Evolutionary conservation across 2,329 filamentous ascomycete species (phyloP).

Genomic region (Hymenoscyphus scutula): DNA sequence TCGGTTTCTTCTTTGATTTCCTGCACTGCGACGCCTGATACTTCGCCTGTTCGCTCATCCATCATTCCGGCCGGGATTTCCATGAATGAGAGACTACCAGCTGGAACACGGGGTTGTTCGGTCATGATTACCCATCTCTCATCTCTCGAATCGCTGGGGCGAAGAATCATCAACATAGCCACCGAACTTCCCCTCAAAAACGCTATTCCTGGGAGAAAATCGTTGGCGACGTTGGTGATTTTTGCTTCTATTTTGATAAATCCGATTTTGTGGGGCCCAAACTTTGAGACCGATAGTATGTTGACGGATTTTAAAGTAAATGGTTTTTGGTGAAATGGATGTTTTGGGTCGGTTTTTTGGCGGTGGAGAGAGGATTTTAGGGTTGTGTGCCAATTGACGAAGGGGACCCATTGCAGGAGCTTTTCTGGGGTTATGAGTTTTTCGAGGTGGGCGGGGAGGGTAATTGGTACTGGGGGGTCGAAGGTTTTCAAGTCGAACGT

Average conservation of each 20-base stretch:
- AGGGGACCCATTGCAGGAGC: constrained; percentile 46
- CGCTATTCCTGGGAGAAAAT: constrained; percentile 1
- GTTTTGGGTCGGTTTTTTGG: constrained; percentile 31
- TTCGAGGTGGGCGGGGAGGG: neutral
- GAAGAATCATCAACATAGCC: constrained; percentile 20
- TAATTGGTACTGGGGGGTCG: neutral
- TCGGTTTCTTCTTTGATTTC: constrained; percentile 60
- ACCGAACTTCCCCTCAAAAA: constrained; percentile 19
- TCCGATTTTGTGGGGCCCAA: constrained; percentile 46
- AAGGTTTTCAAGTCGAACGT: neutral
- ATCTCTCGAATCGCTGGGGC: constrained; percentile 12
- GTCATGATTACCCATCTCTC: constrained; percentile 22
- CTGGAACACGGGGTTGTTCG: constrained; percentile 18
- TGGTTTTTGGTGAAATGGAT: constrained; percentile 50
- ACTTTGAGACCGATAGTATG: constrained; percentile 53
- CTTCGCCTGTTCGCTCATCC: constrained; percentile 47
- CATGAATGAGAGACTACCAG: constrained; percentile 17
- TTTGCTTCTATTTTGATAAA: constrained; percentile 54
- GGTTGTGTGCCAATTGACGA: constrained; percentile 33
- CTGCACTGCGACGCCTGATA: constrained; percentile 49
- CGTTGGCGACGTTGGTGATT: constrained; percentile 42
- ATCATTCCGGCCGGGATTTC: constrained; percentile 35
- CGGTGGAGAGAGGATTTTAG: constrained; percentile 31
- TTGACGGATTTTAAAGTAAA: constrained; percentile 50
- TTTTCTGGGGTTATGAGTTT: constrained; percentile 40